These are phyloP conservation scores for Knoxdaviesia proteae DNA, from an alignment of 2,329 filamentous ascomycete genomes.

Conservation along the genomic window DNA sequence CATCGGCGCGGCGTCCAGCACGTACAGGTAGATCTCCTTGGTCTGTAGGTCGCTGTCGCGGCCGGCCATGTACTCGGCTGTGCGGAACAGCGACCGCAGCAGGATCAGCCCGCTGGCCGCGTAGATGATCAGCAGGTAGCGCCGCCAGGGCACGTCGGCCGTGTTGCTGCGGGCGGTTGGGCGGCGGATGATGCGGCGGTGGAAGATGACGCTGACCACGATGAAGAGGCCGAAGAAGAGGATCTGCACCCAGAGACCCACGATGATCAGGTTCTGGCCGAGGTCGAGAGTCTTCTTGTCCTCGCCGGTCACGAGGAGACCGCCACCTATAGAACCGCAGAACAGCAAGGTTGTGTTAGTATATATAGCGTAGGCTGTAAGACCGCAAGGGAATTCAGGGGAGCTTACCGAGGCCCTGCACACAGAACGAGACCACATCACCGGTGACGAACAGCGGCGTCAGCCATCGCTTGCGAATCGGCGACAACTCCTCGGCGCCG, in stretches of 20 bases:
- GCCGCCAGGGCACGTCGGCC: conserved; percentile 12
- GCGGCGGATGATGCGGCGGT: conserved; percentile 11
- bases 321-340: conserved; percentile 6
- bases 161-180: conserved; percentile 6
- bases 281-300: conserved; percentile 10
- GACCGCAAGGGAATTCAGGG: neutral
- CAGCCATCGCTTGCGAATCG: conserved; percentile 21
- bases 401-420: conserved; percentile 10
- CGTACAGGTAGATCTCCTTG: conserved; percentile 15
- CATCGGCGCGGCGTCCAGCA: conserved; percentile 18
- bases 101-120: conserved; percentile 15
- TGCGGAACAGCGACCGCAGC: conserved; percentile 19
- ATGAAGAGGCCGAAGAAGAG: conserved; percentile 33
- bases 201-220: conserved; percentile 22
- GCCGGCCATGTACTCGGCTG: conserved; percentile 19
- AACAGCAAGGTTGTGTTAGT: neutral
- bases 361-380: neutral
- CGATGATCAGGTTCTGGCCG: conserved; percentile 27
- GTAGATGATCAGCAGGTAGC: conserved; percentile 10
- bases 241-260: conserved; percentile 31
- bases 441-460: conserved; percentile 29
- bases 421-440: conserved; percentile 24
- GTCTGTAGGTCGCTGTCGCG: conserved; percentile 13
- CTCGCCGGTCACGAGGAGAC: conserved; percentile 8
- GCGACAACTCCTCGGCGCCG: conserved; percentile 16